Base-by-base conservation (phyloP, 148 eudicot species). In the Rhododendron griersonianum region DNA sequence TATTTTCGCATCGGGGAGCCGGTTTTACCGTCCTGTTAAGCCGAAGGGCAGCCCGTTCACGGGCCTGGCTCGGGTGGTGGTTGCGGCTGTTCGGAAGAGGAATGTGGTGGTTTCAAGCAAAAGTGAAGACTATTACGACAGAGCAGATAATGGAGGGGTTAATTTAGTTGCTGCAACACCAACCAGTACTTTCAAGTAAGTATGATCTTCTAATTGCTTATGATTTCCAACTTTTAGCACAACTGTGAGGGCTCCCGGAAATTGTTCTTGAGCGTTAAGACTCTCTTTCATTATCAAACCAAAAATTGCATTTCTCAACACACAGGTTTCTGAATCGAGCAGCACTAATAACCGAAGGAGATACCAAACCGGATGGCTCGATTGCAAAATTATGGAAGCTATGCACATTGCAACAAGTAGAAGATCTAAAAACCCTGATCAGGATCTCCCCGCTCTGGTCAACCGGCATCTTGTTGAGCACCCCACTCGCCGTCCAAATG, bases 391-490 rank as follows among this genome's bases (percentile, higher is more conserved):
- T 84, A 23, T 91, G 88, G 91, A 86, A 67, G 55, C 63, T 86
- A 69, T 81, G 92, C 85, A 87, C 89, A 6, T 88, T 91, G 21
- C 86, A 86, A 86, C 82, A 91, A 91, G 92, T 89, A 13, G 92
- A 91, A 84, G 91, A 89, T 13, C 86, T 91, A n/a, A 91, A 90
- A 83, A 67, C 82, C 65, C 30, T 95, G 14, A 88, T 95, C 63
- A 93, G 84, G 89, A 63, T 95, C 13, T 18, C 90, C 18, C 96
- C 95, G 77, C 51, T 94, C 16, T 95, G 95, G 95, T 89, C 93
- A 33, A 84, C 93, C 11, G 88, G 92, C 59, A 86, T 93, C 3
- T 47, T 94, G 37, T 61, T 93, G 74, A 55, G 91, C 89, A 89
- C 93, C 37, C 90, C 90, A 35, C 82, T 92, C 3, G 92, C 88